Percentiles rank a stretch among this genome's conserved stretches.
These are phyloP conservation scores for Cytauxzoon felis DNA, from an alignment of 169 alveolate species.

Conservation along the genomic window DNA sequence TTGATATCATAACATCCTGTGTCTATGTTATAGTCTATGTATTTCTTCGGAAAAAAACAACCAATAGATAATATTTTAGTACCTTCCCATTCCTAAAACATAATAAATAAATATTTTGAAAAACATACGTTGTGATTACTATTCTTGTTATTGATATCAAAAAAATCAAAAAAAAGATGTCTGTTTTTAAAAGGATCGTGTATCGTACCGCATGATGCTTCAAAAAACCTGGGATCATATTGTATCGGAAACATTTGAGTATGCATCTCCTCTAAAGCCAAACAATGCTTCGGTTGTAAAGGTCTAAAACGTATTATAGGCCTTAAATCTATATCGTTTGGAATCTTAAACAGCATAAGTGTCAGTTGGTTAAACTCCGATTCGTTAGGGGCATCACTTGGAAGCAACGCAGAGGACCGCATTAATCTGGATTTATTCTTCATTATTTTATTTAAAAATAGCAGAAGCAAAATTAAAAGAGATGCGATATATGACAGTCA, in stretches of 20 bases:
- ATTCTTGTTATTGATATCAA: not conserved
- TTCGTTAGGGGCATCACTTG: slow-evolving; percentile 37
- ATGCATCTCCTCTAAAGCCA: slow-evolving; percentile 46
- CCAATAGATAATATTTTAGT: slow-evolving; percentile 29
- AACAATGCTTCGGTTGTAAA: slow-evolving; percentile 38
- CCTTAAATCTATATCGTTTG: slow-evolving; percentile 35
- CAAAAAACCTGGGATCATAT: slow-evolving; percentile 47
- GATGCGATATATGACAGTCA: too few species aligned
- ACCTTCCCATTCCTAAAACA: slow-evolving; percentile 34
- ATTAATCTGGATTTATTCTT: not conserved
- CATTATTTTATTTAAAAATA: not conserved
- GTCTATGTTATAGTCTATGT: not conserved
- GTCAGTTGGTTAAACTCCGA: slow-evolving; percentile 47
- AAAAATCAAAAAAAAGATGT: slow-evolving; percentile 7
- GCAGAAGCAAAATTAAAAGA: not conserved
- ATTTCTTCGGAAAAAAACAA: slow-evolving; percentile 30
- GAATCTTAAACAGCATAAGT: slow-evolving; percentile 21
- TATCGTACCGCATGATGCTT: slow-evolving; percentile 32
- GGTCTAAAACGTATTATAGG: slow-evolving; percentile 32
- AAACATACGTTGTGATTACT: not conserved
- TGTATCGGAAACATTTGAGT: slow-evolving; percentile 49
- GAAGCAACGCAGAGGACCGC: slow-evolving; percentile 53
- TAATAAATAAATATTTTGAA: not conserved
- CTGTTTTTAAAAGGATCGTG: not conserved
- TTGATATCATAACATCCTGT: not conserved